Evolutionary conservation across 805 yeast genomes (phyloP), one percentile per base, ranked within the genome.

Genomic region (Spathaspora boniae): DNA sequence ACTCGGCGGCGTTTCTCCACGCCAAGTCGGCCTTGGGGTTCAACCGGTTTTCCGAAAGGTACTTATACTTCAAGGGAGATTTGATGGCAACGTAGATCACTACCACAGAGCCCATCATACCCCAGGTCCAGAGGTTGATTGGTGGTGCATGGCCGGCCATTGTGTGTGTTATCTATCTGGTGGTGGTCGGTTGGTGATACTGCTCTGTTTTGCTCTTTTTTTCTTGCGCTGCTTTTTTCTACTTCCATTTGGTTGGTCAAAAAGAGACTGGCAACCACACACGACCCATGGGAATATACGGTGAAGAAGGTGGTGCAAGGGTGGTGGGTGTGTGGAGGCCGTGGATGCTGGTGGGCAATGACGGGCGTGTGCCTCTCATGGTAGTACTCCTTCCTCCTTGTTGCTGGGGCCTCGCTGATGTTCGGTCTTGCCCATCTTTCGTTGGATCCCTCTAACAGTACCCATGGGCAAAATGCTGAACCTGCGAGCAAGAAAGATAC

Each of bases 11-110:
- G 43, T 58, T 64, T 60, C 73, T 67, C 69, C 70, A 67, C 12
- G 73, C 70, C 43, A 65, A 60, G 41, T 67, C 73, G 31, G 72
- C 72, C 52, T 67, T 67, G 23, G 73, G 73, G 44, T 68, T 62
- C 36, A 65, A 45, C 53, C 70, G 62, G 52, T 61, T 65, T 42
- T 65, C 70, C 29, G 57, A 46, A 22, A 61, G 60, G 60, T 60
- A 65, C 43, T 56, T 54, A 52, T 67, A 63, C 42, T 67, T 67
- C 45, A 60, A 50, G 14, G 73, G 73, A 8, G 72, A 64, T 47
- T 67, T 67, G 53, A 67, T 50, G 35, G 47, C 44, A 16, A 46
- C 56, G 41, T 66, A 67, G 37, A 62, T 53, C 18, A 60, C 44
- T 21, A 59, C 46, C 25, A 67, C 72, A 5, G 71, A 64, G 14